Evolutionary conservation across 352 stramenopile species (phyloP), one percentile per base, ranked within the genome.

Genomic region (Halophytophthora batemanensis): DNA sequence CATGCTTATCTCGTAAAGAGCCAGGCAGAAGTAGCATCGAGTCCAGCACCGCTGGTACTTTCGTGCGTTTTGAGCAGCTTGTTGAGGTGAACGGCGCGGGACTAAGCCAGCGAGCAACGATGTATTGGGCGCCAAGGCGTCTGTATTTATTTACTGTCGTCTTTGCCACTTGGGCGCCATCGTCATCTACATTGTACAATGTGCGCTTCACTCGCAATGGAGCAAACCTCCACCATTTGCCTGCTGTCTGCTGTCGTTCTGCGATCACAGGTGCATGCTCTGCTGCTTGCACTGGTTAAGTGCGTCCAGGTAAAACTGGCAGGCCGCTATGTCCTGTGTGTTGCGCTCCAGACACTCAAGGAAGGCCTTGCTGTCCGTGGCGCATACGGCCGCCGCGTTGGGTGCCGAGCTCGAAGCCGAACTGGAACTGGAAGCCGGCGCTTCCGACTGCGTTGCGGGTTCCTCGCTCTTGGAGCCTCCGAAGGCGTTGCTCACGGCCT

Each of bases 271-370:
- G 63, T 72, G 82, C 13, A 69, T 57, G 54, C 65, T 77, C 58
- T 90, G 71, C 58, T 87, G 72, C 66, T 95, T 90, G 75, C 82
- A 93, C 67, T 80, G 64, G 72, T 90, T 89, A 39, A 88, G 68
- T 4, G 78, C 68, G 50, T 95, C 80, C 25, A 95, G 64, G 69
- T 91, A 93, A 59, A 89, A 93, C 54, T 95, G 82, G 61, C 84
- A 95, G 53, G 78, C 64, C 22, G 75, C 66, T 18, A 90, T 84
- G 63, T 95, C 81, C 69, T 88, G 88, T 40, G 67, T 61, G 65
- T 83, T 87, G 51, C 68, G 56, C 62, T 87, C 72, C 45, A 94
- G 61, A 64, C 83, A 94, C 55, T 91, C 73, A 43, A 86, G 69
- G 67, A 94, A 90, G 17, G 77, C 73, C 63, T 88, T 86, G 46